Evolutionary conservation across 495 filamentous ascomycete species (phyloP).

Genomic region (Hypoxylon trugodes): DNA sequence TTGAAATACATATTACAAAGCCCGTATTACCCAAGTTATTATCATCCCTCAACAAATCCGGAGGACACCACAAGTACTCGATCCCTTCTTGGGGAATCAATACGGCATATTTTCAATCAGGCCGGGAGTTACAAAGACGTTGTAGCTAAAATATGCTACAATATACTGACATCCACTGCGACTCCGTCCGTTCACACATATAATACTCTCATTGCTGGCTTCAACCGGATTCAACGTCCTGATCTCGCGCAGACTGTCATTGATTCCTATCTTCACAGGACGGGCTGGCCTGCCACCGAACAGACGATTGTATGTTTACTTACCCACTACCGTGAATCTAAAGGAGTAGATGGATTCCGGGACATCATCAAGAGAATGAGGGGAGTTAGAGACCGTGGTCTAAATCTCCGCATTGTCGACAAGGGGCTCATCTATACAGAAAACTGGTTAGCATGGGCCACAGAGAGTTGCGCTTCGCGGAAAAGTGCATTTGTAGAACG

Average conservation of each 20-base stretch:
- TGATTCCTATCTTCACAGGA: slow-evolving; percentile 57
- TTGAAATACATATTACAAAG: slow-evolving; percentile 14
- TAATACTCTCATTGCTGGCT: slow-evolving; percentile 68
- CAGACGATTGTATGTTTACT: slow-evolving; percentile 63
- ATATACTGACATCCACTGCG: slow-evolving; percentile 64
- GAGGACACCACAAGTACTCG: slow-evolving; percentile 25
- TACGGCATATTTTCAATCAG: slow-evolving; percentile 45
- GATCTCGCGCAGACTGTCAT: slow-evolving; percentile 63
- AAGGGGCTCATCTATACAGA: slow-evolving; percentile 9
- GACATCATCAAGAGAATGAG: slow-evolving; percentile 52
- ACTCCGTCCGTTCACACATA: slow-evolving; percentile 71
- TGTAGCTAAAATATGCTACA: slow-evolving; percentile 71
- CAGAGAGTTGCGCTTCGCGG: slow-evolving; percentile 27
- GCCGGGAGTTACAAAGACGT: slow-evolving; percentile 37
- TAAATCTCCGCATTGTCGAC: slow-evolving; percentile 27
- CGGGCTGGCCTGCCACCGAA: slow-evolving; percentile 60
- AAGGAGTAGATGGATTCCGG: slow-evolving; percentile 51
- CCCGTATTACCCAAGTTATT: slow-evolving; percentile 47
- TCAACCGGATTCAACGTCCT: slow-evolving; percentile 60
- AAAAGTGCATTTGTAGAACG: slow-evolving; percentile 41
- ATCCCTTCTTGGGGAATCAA: slow-evolving; percentile 44
- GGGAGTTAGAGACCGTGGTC: slow-evolving; percentile 33
- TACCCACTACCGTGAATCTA: slow-evolving; percentile 59
- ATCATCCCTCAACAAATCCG: slow-evolving; percentile 33
- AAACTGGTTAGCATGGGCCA: slow-evolving; percentile 30